phyloP scores from a whole-genome alignment of 2,329 filamentous ascomycete genomes.

The Aspergillus tanneri region DNA sequence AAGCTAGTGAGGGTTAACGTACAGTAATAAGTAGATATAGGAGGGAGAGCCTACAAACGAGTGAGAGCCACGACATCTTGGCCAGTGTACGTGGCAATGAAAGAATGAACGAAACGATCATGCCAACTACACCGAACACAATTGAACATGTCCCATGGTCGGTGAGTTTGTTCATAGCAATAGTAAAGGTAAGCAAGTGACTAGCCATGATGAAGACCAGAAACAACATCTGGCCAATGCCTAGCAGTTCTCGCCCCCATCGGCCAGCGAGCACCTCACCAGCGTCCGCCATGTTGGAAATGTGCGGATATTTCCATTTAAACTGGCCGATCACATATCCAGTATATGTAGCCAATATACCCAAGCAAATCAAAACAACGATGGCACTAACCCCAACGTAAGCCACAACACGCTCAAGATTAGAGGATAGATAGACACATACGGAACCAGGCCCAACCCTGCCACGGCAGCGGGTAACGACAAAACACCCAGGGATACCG shows the following conservation, averaged over 20 bases:
- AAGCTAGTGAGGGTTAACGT: slow-evolving; percentile 45
- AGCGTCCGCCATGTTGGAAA: slow-evolving; percentile 67
- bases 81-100: slow-evolving; percentile 63
- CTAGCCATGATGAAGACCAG: slow-evolving; percentile 68
- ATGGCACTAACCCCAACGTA: slow-evolving; percentile 43
- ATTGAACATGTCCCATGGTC: slow-evolving; percentile 63
- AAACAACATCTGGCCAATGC: slow-evolving; percentile 61
- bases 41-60: slow-evolving; percentile 45
- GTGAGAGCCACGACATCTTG: slow-evolving; percentile 62
- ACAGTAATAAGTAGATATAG: background rate
- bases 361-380: slow-evolving; percentile 54
- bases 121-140: slow-evolving; percentile 60
- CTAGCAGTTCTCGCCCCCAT: slow-evolving; percentile 62
- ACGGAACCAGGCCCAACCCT: slow-evolving; percentile 54
- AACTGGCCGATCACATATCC: slow-evolving; percentile 62
- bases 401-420: background rate
- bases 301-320: slow-evolving; percentile 56
- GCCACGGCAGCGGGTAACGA: slow-evolving; percentile 56
- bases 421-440: slow-evolving; percentile 18
- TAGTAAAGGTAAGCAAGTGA: slow-evolving; percentile 69
- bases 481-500: slow-evolving; percentile 57
- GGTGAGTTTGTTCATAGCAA: slow-evolving; percentile 66
- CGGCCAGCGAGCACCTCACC: slow-evolving; percentile 61
- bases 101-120: slow-evolving; percentile 58
- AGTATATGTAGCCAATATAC: slow-evolving; percentile 59